Evolutionary conservation across 495 filamentous ascomycete species (phyloP).

Genomic region (Penicillium pulvis): DNA sequence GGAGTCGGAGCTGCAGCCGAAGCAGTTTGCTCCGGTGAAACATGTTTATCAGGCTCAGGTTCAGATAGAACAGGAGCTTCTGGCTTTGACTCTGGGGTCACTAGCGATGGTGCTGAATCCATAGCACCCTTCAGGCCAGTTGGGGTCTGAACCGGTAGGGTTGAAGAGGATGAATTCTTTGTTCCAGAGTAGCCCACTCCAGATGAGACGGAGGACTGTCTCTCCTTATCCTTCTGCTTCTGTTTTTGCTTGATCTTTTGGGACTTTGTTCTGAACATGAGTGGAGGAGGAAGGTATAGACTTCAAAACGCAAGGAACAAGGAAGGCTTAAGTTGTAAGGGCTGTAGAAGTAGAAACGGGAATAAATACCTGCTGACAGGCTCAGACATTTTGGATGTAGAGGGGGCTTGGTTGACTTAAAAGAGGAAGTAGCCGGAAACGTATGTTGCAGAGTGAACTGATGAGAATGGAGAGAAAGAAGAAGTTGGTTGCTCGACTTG

Average conservation of each 20-base stretch:
- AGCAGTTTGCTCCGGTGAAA: neutral
- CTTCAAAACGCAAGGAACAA: neutral
- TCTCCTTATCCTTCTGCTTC: conserved; percentile 16
- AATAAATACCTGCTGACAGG: conserved; percentile 14
- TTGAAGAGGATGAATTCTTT: conserved; percentile 9
- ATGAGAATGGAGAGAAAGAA: conserved; percentile 5
- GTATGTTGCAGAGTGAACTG: conserved; percentile 2
- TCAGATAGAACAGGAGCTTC: conserved; percentile 10
- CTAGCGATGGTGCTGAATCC: conserved; percentile 6
- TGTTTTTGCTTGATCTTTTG: conserved; percentile 10
- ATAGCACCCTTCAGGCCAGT: neutral
- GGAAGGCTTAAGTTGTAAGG: neutral
- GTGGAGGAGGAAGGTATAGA: neutral
- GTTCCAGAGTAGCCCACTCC: conserved; percentile 1
- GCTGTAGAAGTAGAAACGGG: conserved; percentile 4
- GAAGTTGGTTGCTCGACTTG: conserved; percentile 2
- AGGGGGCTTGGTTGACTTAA: neutral
- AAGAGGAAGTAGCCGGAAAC: neutral
- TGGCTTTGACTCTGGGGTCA: conserved; percentile 9
- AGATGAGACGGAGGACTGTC: conserved; percentile 5
- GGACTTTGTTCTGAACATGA: conserved; percentile 14
- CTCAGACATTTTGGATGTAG: conserved; percentile 10
- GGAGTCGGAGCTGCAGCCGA: conserved; percentile 4
- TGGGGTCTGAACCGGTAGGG: conserved; percentile 3
- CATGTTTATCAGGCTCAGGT: neutral